Conservation (phyloP, 305 asterid genomes). For the Petunia hybrid region DNA sequence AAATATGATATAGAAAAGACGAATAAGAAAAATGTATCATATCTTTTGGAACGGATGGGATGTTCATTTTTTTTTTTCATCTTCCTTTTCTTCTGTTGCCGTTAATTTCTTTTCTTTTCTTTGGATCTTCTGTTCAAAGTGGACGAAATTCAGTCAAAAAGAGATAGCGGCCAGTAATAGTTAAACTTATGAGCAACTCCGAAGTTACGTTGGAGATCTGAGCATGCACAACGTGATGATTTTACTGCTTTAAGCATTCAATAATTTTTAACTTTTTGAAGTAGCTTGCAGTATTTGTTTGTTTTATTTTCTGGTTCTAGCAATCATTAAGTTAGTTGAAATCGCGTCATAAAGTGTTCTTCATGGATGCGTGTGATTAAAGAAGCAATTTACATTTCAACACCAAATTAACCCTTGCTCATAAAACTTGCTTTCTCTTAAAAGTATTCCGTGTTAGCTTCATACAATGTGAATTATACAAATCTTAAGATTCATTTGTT, state of each 20-base stretch:
- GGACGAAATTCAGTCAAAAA: constrained; percentile 18
- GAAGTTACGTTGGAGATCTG: background rate
- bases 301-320: background rate
- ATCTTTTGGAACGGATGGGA: too few species aligned
- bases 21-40: too few species aligned
- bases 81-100: background rate
- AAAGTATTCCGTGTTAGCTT: too few species aligned
- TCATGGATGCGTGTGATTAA: background rate
- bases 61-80: background rate
- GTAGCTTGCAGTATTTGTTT: background rate
- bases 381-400: background rate
- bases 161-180: constrained; percentile 8
- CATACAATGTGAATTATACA: too few species aligned
- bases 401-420: background rate
- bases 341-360: background rate
- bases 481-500: too few species aligned
- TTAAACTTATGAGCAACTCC: constrained; percentile 10
- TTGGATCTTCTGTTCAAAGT: background rate
- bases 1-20: too few species aligned
- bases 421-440: too few species aligned
- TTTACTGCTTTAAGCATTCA: constrained; percentile 13
- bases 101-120: background rate
- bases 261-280: background rate
- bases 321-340: constrained; percentile 19
- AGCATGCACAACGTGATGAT: background rate